Evolutionary conservation across 179 eudicot genomes (phyloP).

Genomic region (Heliamphora pulchella): DNA sequence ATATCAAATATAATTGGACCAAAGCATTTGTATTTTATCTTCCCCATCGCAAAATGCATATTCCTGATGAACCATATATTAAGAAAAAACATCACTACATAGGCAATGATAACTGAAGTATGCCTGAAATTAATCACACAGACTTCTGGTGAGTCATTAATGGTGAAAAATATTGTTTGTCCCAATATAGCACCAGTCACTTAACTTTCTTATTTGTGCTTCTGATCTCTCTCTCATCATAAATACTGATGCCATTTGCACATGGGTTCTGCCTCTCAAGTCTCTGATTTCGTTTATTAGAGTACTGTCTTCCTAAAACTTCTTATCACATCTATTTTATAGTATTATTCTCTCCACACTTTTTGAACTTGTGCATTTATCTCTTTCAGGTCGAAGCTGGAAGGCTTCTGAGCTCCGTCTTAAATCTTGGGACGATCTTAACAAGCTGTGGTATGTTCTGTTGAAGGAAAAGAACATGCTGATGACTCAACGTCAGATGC

Average conservation of each 20-base stretch:
- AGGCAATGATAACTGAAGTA: too few relatives aligned
- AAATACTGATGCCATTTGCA: not conserved
- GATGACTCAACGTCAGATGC: conserved; percentile 95
- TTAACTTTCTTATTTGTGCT: not conserved
- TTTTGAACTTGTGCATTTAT: not conserved
- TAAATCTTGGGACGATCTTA: conserved; percentile 91
- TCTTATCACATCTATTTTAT: not conserved
- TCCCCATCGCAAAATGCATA: too few relatives aligned
- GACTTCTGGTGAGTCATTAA: not conserved
- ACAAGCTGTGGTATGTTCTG: conserved; percentile 86
- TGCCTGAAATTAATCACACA: too few relatives aligned
- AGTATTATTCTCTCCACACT: not conserved
- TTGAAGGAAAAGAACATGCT: conserved; percentile 93
- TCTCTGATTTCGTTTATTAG: not conserved
- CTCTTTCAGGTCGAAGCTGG: conserved; percentile 23
- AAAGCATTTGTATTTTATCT: too few relatives aligned
- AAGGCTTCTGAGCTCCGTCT: conserved; percentile 77
- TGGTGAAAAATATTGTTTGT: conserved; percentile 8
- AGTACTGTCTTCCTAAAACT: not conserved
- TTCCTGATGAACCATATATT: too few relatives aligned
- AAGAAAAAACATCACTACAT: too few relatives aligned
- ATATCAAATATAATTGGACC: too few relatives aligned
- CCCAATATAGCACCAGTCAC: not conserved
- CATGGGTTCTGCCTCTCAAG: not conserved
- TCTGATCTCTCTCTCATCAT: not conserved